phyloP scores from a whole-genome alignment of 305 asterid species.

The Vinca major region DNA sequence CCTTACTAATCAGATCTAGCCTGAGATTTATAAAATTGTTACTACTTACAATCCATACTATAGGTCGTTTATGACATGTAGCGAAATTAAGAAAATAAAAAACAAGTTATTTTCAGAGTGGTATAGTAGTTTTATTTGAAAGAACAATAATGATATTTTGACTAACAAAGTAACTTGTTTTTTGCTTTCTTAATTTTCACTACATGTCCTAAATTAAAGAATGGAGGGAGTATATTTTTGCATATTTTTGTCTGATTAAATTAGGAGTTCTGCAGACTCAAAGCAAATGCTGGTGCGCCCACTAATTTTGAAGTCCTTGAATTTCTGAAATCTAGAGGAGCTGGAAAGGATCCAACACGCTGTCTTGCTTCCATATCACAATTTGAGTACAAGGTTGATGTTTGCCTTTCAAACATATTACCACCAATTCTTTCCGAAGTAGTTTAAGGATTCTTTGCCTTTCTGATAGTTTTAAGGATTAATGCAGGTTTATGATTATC shows the following conservation, averaged over 20 bases:
- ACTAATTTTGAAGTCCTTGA: constrained; percentile 17
- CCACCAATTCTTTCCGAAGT: constrained; percentile 2
- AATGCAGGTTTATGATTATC: constrained; percentile 60
- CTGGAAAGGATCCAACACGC: constrained; percentile 65
- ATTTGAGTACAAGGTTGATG: constrained; percentile 68
- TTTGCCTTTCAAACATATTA: constrained; percentile 4
- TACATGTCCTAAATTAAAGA: no score
- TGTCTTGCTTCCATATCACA: constrained; percentile 43
- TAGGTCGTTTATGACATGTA: no score
- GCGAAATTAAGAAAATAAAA: no score
- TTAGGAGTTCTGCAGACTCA: constrained; percentile 33
- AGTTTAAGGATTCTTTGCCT: neutral
- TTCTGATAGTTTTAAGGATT: neutral
- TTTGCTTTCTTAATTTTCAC: no score
- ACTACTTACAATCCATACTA: neutral
- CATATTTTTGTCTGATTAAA: neutral
- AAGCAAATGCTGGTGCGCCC: constrained; percentile 12
- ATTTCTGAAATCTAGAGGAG: constrained; percentile 68
- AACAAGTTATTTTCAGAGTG: neutral
- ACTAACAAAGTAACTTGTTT: no score
- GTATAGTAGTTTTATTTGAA: no score
- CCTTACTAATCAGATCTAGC: neutral
- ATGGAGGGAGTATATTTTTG: no score
- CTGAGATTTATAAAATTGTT: neutral
- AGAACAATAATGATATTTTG: no score